phyloP scores from a whole-genome alignment of 805 yeast species.

The Candida awuae region DNA sequence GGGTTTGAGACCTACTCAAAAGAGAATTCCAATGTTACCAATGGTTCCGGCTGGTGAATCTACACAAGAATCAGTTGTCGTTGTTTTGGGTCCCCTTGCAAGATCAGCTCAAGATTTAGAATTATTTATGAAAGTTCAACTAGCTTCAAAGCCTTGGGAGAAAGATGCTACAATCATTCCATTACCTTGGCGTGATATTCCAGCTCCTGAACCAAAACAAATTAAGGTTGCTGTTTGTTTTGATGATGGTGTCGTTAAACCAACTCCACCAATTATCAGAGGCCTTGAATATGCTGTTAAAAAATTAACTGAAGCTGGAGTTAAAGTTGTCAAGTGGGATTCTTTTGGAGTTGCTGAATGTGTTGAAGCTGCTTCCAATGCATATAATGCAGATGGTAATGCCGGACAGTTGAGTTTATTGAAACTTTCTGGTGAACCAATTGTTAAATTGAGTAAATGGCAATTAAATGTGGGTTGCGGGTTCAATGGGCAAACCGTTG shows the following conservation, averaged over 20 bases:
- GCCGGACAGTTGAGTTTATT: conserved; percentile 39
- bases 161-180: conserved; percentile 41
- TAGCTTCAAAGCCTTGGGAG: conserved; percentile 49
- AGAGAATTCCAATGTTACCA: conserved; percentile 37
- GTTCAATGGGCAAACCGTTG: conserved; percentile 34
- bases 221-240: conserved; percentile 41
- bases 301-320: conserved; percentile 48
- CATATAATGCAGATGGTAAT: conserved; percentile 60
- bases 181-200: conserved; percentile 41
- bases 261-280: conserved; percentile 40
- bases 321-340: conserved; percentile 42
- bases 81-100: conserved; percentile 42
- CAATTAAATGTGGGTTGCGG: conserved; percentile 50
- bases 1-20: conserved; percentile 42
- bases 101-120: conserved; percentile 42
- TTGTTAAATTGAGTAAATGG: conserved; percentile 46
- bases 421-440: conserved; percentile 58
- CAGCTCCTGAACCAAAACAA: conserved; percentile 26
- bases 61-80: conserved; percentile 39
- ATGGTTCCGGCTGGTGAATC: conserved; percentile 33
- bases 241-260: conserved; percentile 42
- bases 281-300: conserved; percentile 41
- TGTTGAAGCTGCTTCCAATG: conserved; percentile 41
- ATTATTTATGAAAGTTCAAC: conserved; percentile 37
- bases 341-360: conserved; percentile 45